A percentile compares a stretch with the other conserved stretches of the same genome.
These are phyloP conservation scores for Luvunga scandens DNA, from an alignment of 345 rosid species.

Conservation along the genomic window DNA sequence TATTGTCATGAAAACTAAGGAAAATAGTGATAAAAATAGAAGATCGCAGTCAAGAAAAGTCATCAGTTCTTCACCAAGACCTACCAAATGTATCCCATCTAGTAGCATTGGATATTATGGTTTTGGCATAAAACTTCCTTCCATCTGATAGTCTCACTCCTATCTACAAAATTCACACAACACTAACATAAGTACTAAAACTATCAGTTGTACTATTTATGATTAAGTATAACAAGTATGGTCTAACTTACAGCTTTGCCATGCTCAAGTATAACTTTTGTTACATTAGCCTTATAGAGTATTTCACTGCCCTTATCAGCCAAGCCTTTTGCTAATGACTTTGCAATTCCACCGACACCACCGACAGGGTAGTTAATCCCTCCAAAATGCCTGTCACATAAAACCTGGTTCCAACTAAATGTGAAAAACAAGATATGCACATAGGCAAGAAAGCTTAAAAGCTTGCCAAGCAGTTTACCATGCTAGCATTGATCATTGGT, in stretches of 20 bases:
- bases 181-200: slow-evolving; percentile 16
- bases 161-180: slow-evolving; percentile 42
- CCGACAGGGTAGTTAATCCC: slow-evolving; percentile 96
- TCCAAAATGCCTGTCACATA: slow-evolving; percentile 97
- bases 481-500: slow-evolving; percentile 95
- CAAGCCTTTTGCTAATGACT: slow-evolving; percentile 76
- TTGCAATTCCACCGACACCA: slow-evolving; percentile 93
- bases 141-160: slow-evolving; percentile 91
- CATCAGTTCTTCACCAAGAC: slow-evolving; percentile 22
- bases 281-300: slow-evolving; percentile 80
- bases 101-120: slow-evolving; percentile 89
- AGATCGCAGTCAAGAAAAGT: background rate
- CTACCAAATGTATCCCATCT: slow-evolving; percentile 99
- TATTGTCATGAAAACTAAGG: background rate
- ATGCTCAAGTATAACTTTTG: slow-evolving; percentile 62
- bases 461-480: slow-evolving; percentile 47
- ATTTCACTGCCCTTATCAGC: slow-evolving; percentile 78
- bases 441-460: background rate
- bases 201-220: background rate
- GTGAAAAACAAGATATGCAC: slow-evolving; percentile 10
- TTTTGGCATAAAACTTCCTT: slow-evolving; percentile 67
- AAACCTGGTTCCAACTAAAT: slow-evolving; percentile 51
- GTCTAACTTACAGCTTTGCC: slow-evolving; percentile 77
- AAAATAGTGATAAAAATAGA: background rate
- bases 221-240: slow-evolving; percentile 2